Conservation (phyloP, 2,329 filamentous ascomycete species). For the Chaetomium strumarium region DNA sequence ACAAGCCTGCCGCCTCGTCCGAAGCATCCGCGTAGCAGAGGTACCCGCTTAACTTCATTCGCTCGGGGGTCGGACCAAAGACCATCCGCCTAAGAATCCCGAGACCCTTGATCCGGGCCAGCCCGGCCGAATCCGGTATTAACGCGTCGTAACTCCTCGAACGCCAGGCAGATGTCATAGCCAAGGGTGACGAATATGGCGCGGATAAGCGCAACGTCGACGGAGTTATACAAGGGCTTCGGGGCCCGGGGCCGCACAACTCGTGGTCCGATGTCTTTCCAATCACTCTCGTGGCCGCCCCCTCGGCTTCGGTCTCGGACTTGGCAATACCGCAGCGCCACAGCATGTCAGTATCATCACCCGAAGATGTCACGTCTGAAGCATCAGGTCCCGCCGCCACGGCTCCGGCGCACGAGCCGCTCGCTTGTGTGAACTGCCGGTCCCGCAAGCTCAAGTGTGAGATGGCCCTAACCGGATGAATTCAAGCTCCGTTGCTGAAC, state of each 20-base stretch:
- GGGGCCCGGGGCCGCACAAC: constrained; percentile 13
- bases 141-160: not conserved
- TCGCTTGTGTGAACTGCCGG: constrained; percentile 79
- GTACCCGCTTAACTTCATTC: constrained; percentile 14
- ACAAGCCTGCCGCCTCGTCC: not conserved
- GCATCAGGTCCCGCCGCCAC: constrained; percentile 4
- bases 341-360: constrained; percentile 19
- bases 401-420: constrained; percentile 35
- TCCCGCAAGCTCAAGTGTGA: constrained; percentile 76
- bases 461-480: not conserved
- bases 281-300: constrained; percentile 6
- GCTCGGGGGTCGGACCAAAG: constrained; percentile 27
- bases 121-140: constrained; percentile 10
- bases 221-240: constrained; percentile 10
- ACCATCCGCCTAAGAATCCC: constrained; percentile 22
- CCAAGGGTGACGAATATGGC: constrained; percentile 14
- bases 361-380: constrained; percentile 17
- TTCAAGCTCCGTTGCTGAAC: constrained; percentile 11
- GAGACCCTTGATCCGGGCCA: constrained; percentile 10
- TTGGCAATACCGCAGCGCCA: constrained; percentile 6
- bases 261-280: constrained; percentile 10
- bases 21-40: not conserved
- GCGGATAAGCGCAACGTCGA: constrained; percentile 7
- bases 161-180: constrained; percentile 11
- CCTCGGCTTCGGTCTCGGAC: constrained; percentile 15